Conservation (phyloP, 2,329 filamentous ascomycete species). For the Furcasterigmium sp. region DNA sequence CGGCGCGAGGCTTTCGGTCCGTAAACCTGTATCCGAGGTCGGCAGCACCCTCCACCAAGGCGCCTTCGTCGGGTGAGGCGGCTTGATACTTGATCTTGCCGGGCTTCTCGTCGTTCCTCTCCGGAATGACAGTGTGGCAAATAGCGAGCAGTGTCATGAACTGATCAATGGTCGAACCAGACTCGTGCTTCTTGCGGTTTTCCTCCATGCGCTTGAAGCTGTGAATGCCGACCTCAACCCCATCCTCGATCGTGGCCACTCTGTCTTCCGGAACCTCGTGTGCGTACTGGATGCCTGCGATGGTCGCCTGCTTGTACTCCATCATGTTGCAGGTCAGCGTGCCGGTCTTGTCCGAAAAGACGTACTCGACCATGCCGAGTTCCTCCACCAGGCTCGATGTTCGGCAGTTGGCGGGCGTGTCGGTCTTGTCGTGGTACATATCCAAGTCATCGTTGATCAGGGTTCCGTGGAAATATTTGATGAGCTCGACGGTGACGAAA, state of each 20-base stretch:
- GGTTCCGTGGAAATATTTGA: slow-evolving; percentile 98
- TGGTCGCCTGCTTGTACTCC: slow-evolving; percentile 95
- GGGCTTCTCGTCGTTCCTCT: slow-evolving; percentile 70
- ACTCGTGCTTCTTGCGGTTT: slow-evolving; percentile 58
- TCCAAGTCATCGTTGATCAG: slow-evolving; percentile 96
- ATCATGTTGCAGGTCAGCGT: slow-evolving; percentile 98
- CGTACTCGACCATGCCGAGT: slow-evolving; percentile 95
- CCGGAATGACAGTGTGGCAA: slow-evolving; percentile 96
- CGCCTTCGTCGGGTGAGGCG: slow-evolving; percentile 93
- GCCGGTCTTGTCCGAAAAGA: slow-evolving; percentile 97
- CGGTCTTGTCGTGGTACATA: slow-evolving; percentile 93
- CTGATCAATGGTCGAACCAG: slow-evolving; percentile 58
- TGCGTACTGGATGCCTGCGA: slow-evolving; percentile 89
- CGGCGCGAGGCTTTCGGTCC: slow-evolving; percentile 81
- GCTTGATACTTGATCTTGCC: slow-evolving; percentile 95
- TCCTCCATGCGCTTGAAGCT: slow-evolving; percentile 72
- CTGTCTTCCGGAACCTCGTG: slow-evolving; percentile 90
- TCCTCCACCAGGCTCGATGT: slow-evolving; percentile 97
- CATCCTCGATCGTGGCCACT: slow-evolving; percentile 72
- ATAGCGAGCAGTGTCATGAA: slow-evolving; percentile 83
- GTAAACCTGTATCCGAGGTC: slow-evolving; percentile 83
- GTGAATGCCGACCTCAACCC: slow-evolving; percentile 71
- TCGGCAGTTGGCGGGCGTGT: slow-evolving; percentile 91
- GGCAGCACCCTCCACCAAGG: slow-evolving; percentile 88
- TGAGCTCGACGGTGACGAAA: slow-evolving; percentile 94